Percentiles rank a stretch among this genome's conserved stretches.
phyloP scores from a whole-genome alignment of 225 moss, liverwort and hornwort species.

The Marchantia polymorpha region DNA sequence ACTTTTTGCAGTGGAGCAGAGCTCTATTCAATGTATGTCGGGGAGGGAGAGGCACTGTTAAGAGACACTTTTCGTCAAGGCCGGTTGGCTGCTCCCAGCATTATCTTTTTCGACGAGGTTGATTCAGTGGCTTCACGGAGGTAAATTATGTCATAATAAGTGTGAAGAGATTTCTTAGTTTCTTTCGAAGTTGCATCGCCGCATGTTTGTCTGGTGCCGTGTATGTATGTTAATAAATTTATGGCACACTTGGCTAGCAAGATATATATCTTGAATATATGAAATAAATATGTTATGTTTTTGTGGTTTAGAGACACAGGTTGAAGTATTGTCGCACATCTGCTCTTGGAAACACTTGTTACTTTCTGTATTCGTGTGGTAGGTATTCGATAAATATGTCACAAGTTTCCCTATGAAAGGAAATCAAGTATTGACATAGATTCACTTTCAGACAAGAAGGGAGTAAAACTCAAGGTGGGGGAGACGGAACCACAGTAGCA shows the following conservation, averaged over 20 bases:
- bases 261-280: no score
- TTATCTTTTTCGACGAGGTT: constrained; percentile 93
- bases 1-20: constrained; percentile 81
- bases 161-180: neutral
- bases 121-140: constrained; percentile 85
- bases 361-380: neutral
- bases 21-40: constrained; percentile 93
- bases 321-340: neutral
- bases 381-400: neutral
- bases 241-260: neutral
- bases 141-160: constrained; percentile 29
- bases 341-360: neutral
- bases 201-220: neutral
- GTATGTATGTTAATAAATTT: neutral
- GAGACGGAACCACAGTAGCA: constrained; percentile 74
- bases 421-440: no score
- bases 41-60: constrained; percentile 83
- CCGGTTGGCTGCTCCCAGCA: constrained; percentile 86
- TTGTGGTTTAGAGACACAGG: no score
- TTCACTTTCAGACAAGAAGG: constrained; percentile 37
- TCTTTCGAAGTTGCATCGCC: neutral
- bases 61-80: constrained; percentile 85
- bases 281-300: no score
- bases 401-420: neutral
- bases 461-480: constrained; percentile 46